A percentile compares a stretch with the other conserved stretches of the same genome.
Evolutionary conservation across 2,329 filamentous ascomycete species (phyloP).

Genomic region (Aspergillus piperis): DNA sequence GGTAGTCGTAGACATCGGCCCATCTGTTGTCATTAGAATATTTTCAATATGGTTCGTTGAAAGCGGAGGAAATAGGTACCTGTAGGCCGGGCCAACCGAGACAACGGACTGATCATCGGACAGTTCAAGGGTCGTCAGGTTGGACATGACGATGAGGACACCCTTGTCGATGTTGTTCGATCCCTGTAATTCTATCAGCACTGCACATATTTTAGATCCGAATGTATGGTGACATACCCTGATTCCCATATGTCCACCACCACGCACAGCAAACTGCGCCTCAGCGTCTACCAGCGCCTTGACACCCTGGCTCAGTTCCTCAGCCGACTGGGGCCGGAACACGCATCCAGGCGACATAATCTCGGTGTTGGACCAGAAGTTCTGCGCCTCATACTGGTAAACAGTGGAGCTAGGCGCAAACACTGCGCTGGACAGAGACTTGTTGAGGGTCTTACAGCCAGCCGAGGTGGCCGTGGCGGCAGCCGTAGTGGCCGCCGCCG

Average conservation of each 20-base stretch:
- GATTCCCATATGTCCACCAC: constrained; percentile 40
- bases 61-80: constrained; percentile 17
- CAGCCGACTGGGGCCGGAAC: constrained; percentile 34
- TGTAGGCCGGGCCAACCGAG: constrained; percentile 31
- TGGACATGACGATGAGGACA: constrained; percentile 37
- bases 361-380: constrained; percentile 42
- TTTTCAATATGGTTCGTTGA: no score
- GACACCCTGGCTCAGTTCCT: constrained; percentile 29
- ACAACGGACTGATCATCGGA: constrained; percentile 31
- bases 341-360: constrained; percentile 35
- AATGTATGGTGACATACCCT: constrained; percentile 17
- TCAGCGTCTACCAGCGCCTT: constrained; percentile 21
- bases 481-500: constrained; percentile 8
- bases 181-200: constrained; percentile 21
- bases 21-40: constrained; percentile 23
- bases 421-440: constrained; percentile 20
- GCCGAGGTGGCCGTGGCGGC: constrained; percentile 6
- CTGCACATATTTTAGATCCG: no score
- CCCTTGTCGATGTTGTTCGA: constrained; percentile 38
- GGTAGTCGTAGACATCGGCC: constrained; percentile 37
- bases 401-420: constrained; percentile 27
- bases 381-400: constrained; percentile 33
- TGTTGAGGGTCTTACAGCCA: constrained; percentile 24
- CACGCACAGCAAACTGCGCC: constrained; percentile 36
- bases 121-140: constrained; percentile 31